Conservation (phyloP, 257 asterid genomes). For the Paraleonurus japonicus region DNA sequence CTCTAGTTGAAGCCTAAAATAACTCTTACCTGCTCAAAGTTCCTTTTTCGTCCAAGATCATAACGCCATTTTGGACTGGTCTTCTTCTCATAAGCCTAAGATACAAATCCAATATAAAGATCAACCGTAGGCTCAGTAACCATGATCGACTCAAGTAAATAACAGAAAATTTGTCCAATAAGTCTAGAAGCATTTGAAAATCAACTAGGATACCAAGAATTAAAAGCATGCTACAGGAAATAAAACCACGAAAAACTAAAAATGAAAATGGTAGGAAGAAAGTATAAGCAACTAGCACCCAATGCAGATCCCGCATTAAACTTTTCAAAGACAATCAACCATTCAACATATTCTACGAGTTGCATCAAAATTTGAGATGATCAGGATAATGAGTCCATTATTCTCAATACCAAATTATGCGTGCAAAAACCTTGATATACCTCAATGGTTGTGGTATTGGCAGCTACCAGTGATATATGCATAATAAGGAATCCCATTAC, state of each 20-base stretch:
- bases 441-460: constrained; percentile 97
- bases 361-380: constrained; percentile 21
- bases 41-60: constrained; percentile 91
- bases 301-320: background rate
- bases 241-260: background rate
- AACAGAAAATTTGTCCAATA: background rate
- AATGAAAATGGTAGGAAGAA: background rate
- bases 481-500: constrained; percentile 93
- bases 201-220: background rate
- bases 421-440: constrained; percentile 37
- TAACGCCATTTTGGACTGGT: constrained; percentile 90
- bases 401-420: constrained; percentile 14
- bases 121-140: constrained; percentile 3
- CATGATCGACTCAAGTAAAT: background rate
- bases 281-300: background rate
- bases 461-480: constrained; percentile 90
- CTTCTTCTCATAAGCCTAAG: constrained; percentile 92
- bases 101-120: constrained; percentile 25
- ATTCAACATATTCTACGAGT: constrained; percentile 10
- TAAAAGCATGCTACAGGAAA: constrained; percentile 2
- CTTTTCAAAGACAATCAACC: background rate
- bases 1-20: constrained; percentile 10
- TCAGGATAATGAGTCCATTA: background rate
- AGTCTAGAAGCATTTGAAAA: constrained; percentile 13
- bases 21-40: constrained; percentile 74